A percentile compares a stretch with the other conserved stretches of the same genome.
Evolutionary conservation across 805 yeast genomes (phyloP).

Genomic region (Spathaspora sp.): DNA sequence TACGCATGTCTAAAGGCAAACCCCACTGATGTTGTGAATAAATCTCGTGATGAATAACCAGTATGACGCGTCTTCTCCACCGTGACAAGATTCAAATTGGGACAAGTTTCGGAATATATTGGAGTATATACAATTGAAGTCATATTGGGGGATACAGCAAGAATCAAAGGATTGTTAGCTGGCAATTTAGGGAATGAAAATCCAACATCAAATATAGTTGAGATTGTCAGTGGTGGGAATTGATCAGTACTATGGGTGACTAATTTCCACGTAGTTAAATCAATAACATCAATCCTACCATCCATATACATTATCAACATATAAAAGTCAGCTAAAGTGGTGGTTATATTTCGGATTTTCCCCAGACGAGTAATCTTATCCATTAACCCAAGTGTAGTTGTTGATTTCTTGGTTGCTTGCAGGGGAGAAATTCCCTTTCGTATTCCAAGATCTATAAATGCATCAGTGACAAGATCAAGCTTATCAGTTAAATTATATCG

Average conservation of each 20-base stretch:
- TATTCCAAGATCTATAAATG: slow-evolving; percentile 28
- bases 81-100: slow-evolving; percentile 16
- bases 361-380: slow-evolving; percentile 26
- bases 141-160: slow-evolving; percentile 50
- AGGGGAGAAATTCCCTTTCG: slow-evolving; percentile 12
- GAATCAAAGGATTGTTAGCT: slow-evolving; percentile 22
- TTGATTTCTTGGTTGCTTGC: not conserved
- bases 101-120: slow-evolving; percentile 8
- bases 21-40: slow-evolving; percentile 49
- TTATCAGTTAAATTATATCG: slow-evolving; percentile 25
- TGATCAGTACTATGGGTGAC: slow-evolving; percentile 8
- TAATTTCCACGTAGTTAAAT: slow-evolving; percentile 28
- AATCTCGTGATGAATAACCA: slow-evolving; percentile 23
- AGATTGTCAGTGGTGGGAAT: slow-evolving; percentile 27
- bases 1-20: slow-evolving; percentile 66
- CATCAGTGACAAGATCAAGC: slow-evolving; percentile 20
- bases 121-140: slow-evolving; percentile 34
- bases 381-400: slow-evolving; percentile 16
- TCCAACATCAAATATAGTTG: slow-evolving; percentile 51
- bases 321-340: slow-evolving; percentile 37
- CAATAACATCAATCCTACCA: slow-evolving; percentile 46
- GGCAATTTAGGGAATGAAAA: slow-evolving; percentile 39
- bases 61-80: slow-evolving; percentile 13
- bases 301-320: slow-evolving; percentile 36
- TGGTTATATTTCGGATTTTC: slow-evolving; percentile 23